Evolutionary conservation across 148 eudicot genomes (phyloP).

Genomic region (Euryodendron excelsum): DNA sequence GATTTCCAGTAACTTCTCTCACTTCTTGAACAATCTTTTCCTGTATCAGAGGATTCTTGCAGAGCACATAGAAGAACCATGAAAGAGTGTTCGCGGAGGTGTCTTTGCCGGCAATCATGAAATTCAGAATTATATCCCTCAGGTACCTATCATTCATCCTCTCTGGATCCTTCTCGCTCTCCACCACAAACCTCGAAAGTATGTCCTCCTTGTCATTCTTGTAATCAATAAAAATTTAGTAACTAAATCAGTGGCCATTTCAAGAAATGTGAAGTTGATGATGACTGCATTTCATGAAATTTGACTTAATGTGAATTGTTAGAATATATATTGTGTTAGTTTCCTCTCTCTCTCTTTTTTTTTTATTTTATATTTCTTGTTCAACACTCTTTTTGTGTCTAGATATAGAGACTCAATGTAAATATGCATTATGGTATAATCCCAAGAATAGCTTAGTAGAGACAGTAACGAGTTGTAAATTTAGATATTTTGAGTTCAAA

Average conservation of each 20-base stretch:
- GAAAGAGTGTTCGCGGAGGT: conserved; percentile 60
- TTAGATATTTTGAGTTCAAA: no score
- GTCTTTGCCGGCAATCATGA: conserved; percentile 72
- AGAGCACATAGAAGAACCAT: conserved; percentile 72
- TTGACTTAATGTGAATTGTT: no score
- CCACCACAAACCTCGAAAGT: conserved; percentile 57
- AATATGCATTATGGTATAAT: no score
- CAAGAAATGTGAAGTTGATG: no score
- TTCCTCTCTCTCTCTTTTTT: no score
- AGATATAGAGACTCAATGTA: no score
- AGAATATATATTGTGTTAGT: no score
- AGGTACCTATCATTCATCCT: conserved; percentile 43
- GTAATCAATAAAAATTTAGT: conserved; percentile 5
- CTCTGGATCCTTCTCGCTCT: conserved; percentile 50
- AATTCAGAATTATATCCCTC: conserved; percentile 63
- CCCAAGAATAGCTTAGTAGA: no score
- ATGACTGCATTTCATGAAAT: no score
- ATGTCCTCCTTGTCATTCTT: conserved; percentile 63
- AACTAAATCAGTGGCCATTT: neutral
- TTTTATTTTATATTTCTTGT: no score
- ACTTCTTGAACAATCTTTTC: conserved; percentile 59
- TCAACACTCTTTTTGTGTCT: no score
- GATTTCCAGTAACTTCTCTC: conserved; percentile 11
- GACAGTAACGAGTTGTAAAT: no score
- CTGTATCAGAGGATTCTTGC: conserved; percentile 58